Base-by-base conservation (phyloP, 1,284 basidiomycete genomes). In the Cystobasidiaceae sp. region DNA sequence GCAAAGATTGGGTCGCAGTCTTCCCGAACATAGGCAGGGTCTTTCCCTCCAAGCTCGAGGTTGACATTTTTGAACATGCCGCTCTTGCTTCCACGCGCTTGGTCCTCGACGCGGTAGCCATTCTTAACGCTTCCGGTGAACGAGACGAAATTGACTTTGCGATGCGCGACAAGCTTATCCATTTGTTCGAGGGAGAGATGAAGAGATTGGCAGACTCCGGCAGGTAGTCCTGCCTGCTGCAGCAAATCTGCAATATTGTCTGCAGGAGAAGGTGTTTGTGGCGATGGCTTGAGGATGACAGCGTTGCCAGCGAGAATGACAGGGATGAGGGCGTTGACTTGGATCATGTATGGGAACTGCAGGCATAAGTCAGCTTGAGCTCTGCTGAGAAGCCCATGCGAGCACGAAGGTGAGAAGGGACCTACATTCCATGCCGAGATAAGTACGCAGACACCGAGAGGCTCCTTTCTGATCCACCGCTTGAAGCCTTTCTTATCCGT, bases 271-370 rank as follows among this genome's bases (percentile, higher is more conserved):
- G 93, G 93, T 0, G 93, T 96, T 76, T 97, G 93, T 0, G 93
- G 93, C 2, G 92, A 93, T 0, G 93, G 92, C 77, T 97, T 97
- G 75, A 97, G 80, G 52, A 97, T 78, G 15, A 97, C 89, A 0
- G 89, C 79, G 76, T 97, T 97, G 28, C 93, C 90, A 50, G 73
- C 70, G 27, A 74, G 69, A 67, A 97, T 79, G 0, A 91, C 90
- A 1, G 93, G 93, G 32, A 97, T 82, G 59, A 97, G 85, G 1
- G 89, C 86, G 78, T 97, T 97, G 76, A 97, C 84, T 37, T 89
- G 84, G 48, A 86, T 86, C 51, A 96, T 84, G 79, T 91, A 93
- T 0, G 92, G 92, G 77, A 84, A 94, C 77, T 68, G 32, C 15
- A 8, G n/a, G n/a, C n/a, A n/a, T n/a, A n/a, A n/a, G n/a, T n/a